Conservation (phyloP, 2,329 filamentous ascomycete genomes). For the Beauveria pseudobassiana region DNA sequence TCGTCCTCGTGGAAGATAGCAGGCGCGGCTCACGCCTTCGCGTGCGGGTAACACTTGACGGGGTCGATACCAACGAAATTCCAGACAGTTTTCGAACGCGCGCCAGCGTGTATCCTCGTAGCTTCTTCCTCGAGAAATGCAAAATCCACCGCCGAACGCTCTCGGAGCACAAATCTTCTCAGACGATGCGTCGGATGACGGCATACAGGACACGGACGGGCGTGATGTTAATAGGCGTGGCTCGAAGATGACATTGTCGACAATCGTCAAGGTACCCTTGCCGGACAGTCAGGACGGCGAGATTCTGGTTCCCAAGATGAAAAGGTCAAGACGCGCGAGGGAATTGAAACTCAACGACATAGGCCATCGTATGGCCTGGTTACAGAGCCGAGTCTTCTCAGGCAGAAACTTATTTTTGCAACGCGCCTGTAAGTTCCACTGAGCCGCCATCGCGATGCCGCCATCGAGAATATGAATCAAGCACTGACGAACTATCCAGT, state of each 20-base stretch:
- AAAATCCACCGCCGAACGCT: conserved; percentile 69
- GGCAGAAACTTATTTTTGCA: conserved; percentile 82
- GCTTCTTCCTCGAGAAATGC: conserved; percentile 91
- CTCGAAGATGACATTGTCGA: conserved; percentile 23
- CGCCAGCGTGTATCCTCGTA: conserved; percentile 83
- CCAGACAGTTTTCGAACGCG: conserved; percentile 89
- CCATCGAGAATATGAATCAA: background rate
- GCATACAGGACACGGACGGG: conserved; percentile 43
- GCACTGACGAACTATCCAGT: conserved; percentile 43
- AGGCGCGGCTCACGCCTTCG: conserved; percentile 74
- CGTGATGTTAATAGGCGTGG: conserved; percentile 31
- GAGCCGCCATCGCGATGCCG: background rate
- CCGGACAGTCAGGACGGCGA: conserved; percentile 64
- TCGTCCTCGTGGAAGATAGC: conserved; percentile 89
- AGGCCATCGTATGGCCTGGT: conserved; percentile 93
- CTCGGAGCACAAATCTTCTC: conserved; percentile 69
- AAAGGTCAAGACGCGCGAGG: conserved; percentile 61
- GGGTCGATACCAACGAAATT: conserved; percentile 90
- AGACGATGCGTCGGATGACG: conserved; percentile 53
- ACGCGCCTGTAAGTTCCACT: conserved; percentile 66
- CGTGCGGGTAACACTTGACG: conserved; percentile 87
- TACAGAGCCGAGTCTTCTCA: conserved; percentile 86
- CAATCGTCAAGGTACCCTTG: conserved; percentile 55
- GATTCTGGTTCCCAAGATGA: conserved; percentile 68
- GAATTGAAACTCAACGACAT: conserved; percentile 90